A percentile compares a stretch with the other conserved stretches of the same genome.
These are phyloP conservation scores for Parietichytrium sp. DNA, from an alignment of 108 stramenopile species.

Conservation along the genomic window DNA sequence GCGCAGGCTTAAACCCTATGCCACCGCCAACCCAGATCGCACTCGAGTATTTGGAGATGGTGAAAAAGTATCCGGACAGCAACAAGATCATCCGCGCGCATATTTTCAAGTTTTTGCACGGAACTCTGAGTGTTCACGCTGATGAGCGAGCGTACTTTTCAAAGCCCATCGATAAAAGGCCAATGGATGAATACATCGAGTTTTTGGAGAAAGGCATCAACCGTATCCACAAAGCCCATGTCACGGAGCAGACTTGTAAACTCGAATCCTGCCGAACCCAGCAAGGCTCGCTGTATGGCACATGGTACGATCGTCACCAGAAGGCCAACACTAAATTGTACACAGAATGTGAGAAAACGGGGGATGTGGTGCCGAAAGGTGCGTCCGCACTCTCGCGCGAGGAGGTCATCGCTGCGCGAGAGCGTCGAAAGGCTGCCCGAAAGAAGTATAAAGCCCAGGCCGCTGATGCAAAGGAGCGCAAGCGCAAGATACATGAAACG, in stretches of 20 bases:
- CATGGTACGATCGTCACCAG: conserved; percentile 12
- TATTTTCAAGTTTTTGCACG: conserved; percentile 84
- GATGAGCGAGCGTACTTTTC: conserved; percentile 67
- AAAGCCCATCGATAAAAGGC: not conserved
- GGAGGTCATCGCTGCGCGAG: too few species aligned
- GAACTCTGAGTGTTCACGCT: conserved; percentile 72
- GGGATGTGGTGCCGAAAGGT: not conserved
- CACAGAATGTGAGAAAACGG: not conserved
- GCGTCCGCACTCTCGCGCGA: too few species aligned
- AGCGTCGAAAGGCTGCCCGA: too few species aligned
- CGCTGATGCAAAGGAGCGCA: too few species aligned
- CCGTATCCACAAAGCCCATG: not conserved
- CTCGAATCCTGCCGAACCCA: conserved; percentile 8
- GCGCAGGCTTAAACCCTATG: conserved; percentile 49
- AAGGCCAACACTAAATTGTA: not conserved
- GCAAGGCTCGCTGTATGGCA: not conserved
- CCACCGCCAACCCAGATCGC: conserved; percentile 52
- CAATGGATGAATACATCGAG: not conserved
- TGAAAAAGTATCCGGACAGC: conserved; percentile 70
- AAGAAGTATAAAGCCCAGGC: too few species aligned
- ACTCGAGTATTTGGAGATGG: conserved; percentile 76
- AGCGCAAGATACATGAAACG: too few species aligned
- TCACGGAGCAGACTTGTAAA: not conserved
- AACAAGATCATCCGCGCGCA: conserved; percentile 73
- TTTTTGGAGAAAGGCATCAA: not conserved